Base-by-base conservation (phyloP, 768 basidiomycete species). In the Amanita brunnescens region DNA sequence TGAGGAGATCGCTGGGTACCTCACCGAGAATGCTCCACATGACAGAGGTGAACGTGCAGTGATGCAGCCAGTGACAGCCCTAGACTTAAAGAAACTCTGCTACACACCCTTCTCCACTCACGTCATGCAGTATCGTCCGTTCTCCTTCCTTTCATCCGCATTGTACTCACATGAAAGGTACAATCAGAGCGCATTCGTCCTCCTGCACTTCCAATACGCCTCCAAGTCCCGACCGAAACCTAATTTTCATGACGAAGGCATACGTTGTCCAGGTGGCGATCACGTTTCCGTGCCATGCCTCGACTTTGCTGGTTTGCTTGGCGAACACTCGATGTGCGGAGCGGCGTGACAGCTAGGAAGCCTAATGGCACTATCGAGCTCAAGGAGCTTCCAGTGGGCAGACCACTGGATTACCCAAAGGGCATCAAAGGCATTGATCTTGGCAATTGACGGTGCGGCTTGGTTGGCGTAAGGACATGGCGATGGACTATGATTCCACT, bases 381-480 rank as follows among this genome's bases (percentile, higher is more conserved):
- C 52, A 81, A 81, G 59, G 81, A 84, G 64, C 64, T 84, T 26
- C 81, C 82, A 4, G 66, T 77, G 35, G 65, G 81, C 49, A 62
- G 79, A 46, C 61, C 79, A 34, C 60, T 83, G 48, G 82, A 84
- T 61, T 83, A 80, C 59, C 6, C 30, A 6, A n/a, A n/a, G n/a
- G 30, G 30, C 12, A 80, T 78, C 38, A 81, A 78, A 56, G 81
- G 81, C 29, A 80, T 84, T 16, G 81, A 84, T 64, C 63, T 84
- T 47, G 81, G 81, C 13, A 71, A 73, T 34, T n/a, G n/a, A n/a
- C n/a, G n/a, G n/a, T n/a, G n/a, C n/a, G n/a, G n/a, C 76, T 39
- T 84, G 82, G 82, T 64, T 82, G 61, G 83, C 83, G 66, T 69
- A 59, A 81, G 66, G 83, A 86, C 56, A 79, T 86, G n/a, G 83